Evolutionary conservation across 2,329 filamentous ascomycete species (phyloP).

Genomic region (Trichophyton simii): DNA sequence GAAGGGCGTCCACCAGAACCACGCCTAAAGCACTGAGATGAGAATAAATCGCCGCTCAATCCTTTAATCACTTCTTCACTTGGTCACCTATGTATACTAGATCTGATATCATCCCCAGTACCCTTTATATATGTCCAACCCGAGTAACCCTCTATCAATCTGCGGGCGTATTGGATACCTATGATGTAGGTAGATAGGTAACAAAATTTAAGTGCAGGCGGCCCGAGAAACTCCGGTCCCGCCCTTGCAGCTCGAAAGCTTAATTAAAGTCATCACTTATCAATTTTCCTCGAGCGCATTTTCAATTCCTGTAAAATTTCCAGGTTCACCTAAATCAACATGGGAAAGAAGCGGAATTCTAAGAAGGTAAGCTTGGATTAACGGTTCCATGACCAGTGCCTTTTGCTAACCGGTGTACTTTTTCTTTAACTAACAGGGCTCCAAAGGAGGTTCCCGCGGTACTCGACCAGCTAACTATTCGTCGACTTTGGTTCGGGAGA

Average conservation of each 20-base stretch:
- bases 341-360: slow-evolving; percentile 3
- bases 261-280: background rate
- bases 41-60: background rate
- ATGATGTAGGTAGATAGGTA: no score
- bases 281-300: background rate
- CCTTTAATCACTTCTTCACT: background rate
- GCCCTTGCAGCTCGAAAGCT: background rate
- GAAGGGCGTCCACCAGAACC: slow-evolving; percentile 7
- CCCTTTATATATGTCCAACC: no score
- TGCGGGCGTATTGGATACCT: no score
- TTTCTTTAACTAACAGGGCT: background rate
- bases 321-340: background rate
- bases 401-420: background rate
- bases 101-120: background rate
- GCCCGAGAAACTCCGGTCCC: slow-evolving; percentile 2
- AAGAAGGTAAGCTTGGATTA: background rate
- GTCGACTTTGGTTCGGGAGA: slow-evolving; percentile 58
- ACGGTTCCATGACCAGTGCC: background rate
- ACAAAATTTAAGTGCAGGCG: background rate
- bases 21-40: background rate
- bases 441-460: slow-evolving; percentile 19
- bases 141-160: no score
- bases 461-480: slow-evolving; percentile 35
- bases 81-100: background rate
- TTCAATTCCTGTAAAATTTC: background rate